Evolutionary conservation across 768 basidiomycete genomes (phyloP).

Genomic region (Lentinula sp.): DNA sequence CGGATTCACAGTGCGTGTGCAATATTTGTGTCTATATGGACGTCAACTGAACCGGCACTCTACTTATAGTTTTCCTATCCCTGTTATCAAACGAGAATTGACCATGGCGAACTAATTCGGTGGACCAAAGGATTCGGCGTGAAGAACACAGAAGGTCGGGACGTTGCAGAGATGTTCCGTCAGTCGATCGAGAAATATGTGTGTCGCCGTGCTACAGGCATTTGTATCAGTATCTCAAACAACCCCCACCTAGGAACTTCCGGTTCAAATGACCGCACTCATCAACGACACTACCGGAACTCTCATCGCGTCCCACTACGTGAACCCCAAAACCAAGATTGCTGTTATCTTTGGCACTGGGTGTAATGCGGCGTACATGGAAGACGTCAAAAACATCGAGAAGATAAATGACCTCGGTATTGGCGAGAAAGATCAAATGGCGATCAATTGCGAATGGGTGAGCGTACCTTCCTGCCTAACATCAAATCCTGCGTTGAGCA

Average conservation of each 20-base stretch:
- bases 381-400: constrained; percentile 75
- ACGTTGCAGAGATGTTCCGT: constrained; percentile 93
- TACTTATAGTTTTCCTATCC: constrained; percentile 83
- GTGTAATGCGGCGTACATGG: constrained; percentile 98
- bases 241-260: constrained; percentile 57
- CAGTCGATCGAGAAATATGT: constrained; percentile 74
- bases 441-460: constrained; percentile 97
- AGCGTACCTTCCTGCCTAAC: constrained; percentile 14
- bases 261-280: constrained; percentile 75
- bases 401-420: constrained; percentile 80
- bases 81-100: constrained; percentile 91
- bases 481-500: neutral
- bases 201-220: constrained; percentile 18
- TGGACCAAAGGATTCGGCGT: constrained; percentile 99
- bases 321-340: constrained; percentile 85
- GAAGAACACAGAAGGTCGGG: constrained; percentile 82
- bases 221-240: neutral
- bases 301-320: constrained; percentile 94
- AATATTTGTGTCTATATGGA: constrained; percentile 7
- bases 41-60: neutral
- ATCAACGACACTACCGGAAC: constrained; percentile 99
- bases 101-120: constrained; percentile 89
- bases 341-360: constrained; percentile 98
- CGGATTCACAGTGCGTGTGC: constrained; percentile 82
- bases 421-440: constrained; percentile 66